These are phyloP conservation scores for Petunia secreta DNA, from an alignment of 257 asterid genomes.

Conservation along the genomic window DNA sequence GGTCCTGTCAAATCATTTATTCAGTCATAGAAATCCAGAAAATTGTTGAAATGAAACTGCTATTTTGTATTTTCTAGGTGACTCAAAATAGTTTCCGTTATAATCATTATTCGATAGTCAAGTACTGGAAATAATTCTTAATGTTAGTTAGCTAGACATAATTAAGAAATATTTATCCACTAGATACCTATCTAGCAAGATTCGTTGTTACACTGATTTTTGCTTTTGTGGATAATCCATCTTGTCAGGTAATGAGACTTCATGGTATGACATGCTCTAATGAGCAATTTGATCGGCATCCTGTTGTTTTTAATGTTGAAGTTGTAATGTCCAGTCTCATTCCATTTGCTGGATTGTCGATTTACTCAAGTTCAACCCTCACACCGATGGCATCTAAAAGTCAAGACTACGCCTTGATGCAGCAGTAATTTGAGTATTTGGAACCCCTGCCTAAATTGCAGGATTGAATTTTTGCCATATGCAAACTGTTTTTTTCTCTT, in stretches of 20 bases:
- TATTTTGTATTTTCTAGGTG: not conserved
- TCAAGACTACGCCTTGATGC: not conserved
- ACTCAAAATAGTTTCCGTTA: not conserved
- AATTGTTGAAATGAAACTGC: slow-evolving; percentile 22
- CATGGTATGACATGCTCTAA: not conserved
- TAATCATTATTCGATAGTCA: slow-evolving; percentile 1
- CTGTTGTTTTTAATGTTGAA: slow-evolving; percentile 13
- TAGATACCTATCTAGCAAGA: not conserved
- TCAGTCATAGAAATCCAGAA: slow-evolving; percentile 16
- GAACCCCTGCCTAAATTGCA: not conserved
- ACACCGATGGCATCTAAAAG: not conserved
- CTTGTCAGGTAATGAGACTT: slow-evolving; percentile 1
- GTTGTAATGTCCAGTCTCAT: not conserved
- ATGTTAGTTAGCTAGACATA: not conserved
- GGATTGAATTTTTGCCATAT: not conserved
- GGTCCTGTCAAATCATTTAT: slow-evolving; percentile 38
- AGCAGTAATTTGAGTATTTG: not conserved
- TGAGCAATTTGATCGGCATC: not conserved
- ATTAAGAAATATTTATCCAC: not conserved
- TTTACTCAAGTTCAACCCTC: not conserved
- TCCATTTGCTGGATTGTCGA: not conserved
- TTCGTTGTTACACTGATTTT: not conserved
- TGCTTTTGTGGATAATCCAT: slow-evolving; percentile 4
- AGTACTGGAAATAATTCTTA: slow-evolving; percentile 8
- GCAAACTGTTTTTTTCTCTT: not conserved